A percentile compares a stretch with the other conserved stretches of the same genome.
These are phyloP conservation scores for Bassia scoparia DNA, from an alignment of 148 eudicot species.

Conservation along the genomic window DNA sequence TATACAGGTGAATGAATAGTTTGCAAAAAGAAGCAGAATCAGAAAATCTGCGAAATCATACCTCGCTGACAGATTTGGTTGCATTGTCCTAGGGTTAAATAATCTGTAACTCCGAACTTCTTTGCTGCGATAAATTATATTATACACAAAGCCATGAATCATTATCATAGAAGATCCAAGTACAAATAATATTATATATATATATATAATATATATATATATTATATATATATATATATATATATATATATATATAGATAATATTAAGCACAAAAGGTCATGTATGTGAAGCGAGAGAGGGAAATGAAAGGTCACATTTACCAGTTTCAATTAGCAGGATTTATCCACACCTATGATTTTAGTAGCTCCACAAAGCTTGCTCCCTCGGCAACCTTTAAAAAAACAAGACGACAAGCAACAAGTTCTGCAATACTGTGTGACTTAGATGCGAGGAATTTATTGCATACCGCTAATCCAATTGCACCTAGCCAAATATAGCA, in stretches of 20 bases:
- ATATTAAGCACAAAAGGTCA: neutral
- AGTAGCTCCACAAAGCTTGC: slow-evolving; percentile 75
- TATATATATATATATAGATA: no score
- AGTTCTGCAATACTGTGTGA: neutral
- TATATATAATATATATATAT: no score
- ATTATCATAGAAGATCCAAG: neutral
- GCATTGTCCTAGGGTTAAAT: slow-evolving; percentile 47
- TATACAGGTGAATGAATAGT: no score
- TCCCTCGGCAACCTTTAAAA: slow-evolving; percentile 85
- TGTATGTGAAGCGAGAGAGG: neutral
- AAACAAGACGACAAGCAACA: neutral
- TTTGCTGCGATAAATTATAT: slow-evolving; percentile 38
- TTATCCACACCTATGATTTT: slow-evolving; percentile 90
- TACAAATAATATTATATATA: no score
- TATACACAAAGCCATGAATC: neutral
- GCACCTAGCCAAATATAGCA: slow-evolving; percentile 85
- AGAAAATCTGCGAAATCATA: slow-evolving; percentile 11
- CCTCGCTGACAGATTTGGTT: slow-evolving; percentile 67
- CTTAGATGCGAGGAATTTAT: neutral
- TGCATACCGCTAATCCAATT: slow-evolving; percentile 78
- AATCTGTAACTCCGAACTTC: slow-evolving; percentile 78
- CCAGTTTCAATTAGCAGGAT: slow-evolving; percentile 65
- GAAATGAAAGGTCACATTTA: slow-evolving; percentile 12
- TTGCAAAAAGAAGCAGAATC: no score
- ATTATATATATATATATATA: no score